Evolutionary conservation across 2,329 filamentous ascomycete species (phyloP).

Genomic region (Phaeosphaeria sp.): DNA sequence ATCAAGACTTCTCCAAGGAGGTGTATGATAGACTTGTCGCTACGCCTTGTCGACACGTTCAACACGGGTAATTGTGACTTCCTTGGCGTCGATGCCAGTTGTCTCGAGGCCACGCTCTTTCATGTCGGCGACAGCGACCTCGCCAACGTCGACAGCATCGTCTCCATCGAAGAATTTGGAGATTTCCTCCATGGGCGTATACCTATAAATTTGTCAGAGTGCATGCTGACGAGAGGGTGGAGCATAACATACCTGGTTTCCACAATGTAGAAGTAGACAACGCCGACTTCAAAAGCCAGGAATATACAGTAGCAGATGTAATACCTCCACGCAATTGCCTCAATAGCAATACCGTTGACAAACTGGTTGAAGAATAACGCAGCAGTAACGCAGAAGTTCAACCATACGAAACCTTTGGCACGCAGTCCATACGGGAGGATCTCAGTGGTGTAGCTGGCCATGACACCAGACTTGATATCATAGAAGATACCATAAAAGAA

Average conservation of each 20-base stretch:
- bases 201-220: background rate
- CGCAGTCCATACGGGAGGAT: slow-evolving; percentile 41
- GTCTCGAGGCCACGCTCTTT: slow-evolving; percentile 16
- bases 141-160: slow-evolving; percentile 17
- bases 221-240: no score
- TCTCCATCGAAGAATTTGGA: slow-evolving; percentile 23
- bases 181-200: slow-evolving; percentile 23
- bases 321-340: slow-evolving; percentile 24
- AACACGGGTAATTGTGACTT: background rate
- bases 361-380: slow-evolving; percentile 21
- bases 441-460: slow-evolving; percentile 38
- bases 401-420: slow-evolving; percentile 13
- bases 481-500: slow-evolving; percentile 20
- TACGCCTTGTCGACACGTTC: background rate
- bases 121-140: slow-evolving; percentile 16
- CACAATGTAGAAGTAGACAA: slow-evolving; percentile 23
- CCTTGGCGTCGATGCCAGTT: background rate
- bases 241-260: slow-evolving; percentile 16
- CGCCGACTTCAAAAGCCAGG: slow-evolving; percentile 14
- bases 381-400: slow-evolving; percentile 14
- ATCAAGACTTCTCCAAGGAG: background rate
- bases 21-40: background rate
- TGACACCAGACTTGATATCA: slow-evolving; percentile 16
- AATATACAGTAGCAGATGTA: slow-evolving; percentile 28
- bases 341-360: slow-evolving; percentile 24